Conservation (phyloP, 2,329 filamentous ascomycete genomes). For the Blumeria hordei region DNA sequence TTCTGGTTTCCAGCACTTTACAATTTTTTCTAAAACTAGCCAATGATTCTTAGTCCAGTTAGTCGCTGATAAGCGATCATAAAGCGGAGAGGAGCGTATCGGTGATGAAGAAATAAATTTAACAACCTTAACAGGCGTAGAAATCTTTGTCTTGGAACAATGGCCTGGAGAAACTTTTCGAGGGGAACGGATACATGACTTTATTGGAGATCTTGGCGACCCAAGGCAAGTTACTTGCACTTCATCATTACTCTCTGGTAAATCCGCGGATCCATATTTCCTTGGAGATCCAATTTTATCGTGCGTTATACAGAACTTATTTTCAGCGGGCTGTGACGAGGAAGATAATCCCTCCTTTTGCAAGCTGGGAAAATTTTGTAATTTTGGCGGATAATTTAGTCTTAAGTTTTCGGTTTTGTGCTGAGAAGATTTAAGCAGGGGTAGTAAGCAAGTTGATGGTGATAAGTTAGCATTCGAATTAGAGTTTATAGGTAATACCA, state of each 20-base stretch:
- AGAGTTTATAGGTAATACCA: not conserved
- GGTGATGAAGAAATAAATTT: conserved; percentile 15
- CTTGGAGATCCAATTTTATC: too few species aligned
- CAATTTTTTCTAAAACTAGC: conserved; percentile 11
- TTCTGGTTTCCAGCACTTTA: conserved; percentile 11
- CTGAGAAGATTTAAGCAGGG: too few species aligned
- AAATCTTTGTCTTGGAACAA: not conserved
- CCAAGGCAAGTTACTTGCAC: too few species aligned
- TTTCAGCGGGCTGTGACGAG: too few species aligned
- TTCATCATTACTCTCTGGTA: too few species aligned
- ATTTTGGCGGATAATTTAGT: too few species aligned
- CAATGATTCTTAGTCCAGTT: conserved; percentile 14
- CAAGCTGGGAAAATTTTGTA: too few species aligned
- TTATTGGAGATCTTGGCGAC: conserved; percentile 9
- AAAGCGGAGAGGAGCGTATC: conserved; percentile 6
- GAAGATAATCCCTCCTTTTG: too few species aligned
- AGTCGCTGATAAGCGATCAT: conserved; percentile 7
- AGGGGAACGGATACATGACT: conserved; percentile 14
- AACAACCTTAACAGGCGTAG: conserved; percentile 9
- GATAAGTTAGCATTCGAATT: not conserved
- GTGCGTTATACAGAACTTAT: too few species aligned
- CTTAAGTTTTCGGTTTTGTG: too few species aligned
- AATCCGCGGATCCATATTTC: too few species aligned
- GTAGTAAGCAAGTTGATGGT: too few species aligned
- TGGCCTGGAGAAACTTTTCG: not conserved